Evolutionary conservation across 805 yeast species (phyloP).

Genomic region (Ogataea ganodermae): DNA sequence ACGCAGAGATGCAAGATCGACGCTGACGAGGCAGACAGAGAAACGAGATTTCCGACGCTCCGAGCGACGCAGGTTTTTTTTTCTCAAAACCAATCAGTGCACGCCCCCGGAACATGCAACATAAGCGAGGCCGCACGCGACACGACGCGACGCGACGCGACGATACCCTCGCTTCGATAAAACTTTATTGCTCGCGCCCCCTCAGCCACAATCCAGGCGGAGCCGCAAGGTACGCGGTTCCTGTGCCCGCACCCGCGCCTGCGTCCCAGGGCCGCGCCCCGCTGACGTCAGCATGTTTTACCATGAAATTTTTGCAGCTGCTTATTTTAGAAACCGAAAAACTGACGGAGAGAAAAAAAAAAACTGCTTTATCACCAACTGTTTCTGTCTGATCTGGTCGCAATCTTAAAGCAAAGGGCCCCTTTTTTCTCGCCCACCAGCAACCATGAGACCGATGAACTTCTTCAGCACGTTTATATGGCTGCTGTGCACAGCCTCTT

Average conservation of each 20-base stretch:
- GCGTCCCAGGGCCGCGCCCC: too few relatives aligned
- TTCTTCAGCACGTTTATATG: conserved; percentile 3
- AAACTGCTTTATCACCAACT: neutral
- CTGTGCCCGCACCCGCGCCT: too few relatives aligned
- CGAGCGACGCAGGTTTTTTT: too few relatives aligned
- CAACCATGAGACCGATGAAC: conserved; percentile 9
- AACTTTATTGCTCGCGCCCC: neutral
- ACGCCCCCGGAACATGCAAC: too few relatives aligned
- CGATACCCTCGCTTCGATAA: neutral
- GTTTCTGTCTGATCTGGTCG: conserved; percentile 1
- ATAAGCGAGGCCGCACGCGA: too few relatives aligned
- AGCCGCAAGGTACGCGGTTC: neutral
- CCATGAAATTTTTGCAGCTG: neutral
- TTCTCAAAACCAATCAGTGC: too few relatives aligned
- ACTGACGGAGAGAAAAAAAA: neutral
- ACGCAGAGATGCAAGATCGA: too few relatives aligned
- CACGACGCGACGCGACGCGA: neutral
- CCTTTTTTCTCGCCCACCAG: neutral
- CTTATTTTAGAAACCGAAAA: neutral
- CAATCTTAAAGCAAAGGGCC: neutral
- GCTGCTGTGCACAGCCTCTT: conserved; percentile 10
- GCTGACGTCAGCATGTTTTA: conserved; percentile 2
- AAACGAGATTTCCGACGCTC: neutral
- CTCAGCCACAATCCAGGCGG: neutral
- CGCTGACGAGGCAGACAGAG: too few relatives aligned